These are phyloP conservation scores for Coprinellus aureogranulatus DNA, from an alignment of 768 basidiomycete species.

Conservation along the genomic window DNA sequence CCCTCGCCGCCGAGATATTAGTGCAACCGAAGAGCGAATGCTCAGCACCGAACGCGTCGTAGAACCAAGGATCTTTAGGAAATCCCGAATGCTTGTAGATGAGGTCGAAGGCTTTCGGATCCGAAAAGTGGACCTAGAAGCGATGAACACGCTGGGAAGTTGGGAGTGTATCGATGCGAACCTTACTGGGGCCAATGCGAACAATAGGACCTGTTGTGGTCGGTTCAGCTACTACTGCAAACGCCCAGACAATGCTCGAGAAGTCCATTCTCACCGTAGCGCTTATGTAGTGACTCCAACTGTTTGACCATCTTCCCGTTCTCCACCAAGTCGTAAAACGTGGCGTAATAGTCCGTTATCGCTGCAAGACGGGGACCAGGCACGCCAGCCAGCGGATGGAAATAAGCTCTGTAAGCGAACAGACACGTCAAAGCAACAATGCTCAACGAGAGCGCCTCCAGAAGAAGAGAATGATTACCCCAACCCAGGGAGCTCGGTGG, in stretches of 20 bases:
- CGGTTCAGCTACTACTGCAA: background rate
- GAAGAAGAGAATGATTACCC: too few species aligned
- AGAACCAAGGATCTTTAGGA: slow-evolving; percentile 27
- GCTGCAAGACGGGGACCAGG: slow-evolving; percentile 32
- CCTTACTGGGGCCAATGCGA: slow-evolving; percentile 36
- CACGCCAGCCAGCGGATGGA: slow-evolving; percentile 24
- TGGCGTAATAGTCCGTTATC: slow-evolving; percentile 20
- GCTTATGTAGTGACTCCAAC: slow-evolving; percentile 22
- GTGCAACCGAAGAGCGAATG: slow-evolving; percentile 25
- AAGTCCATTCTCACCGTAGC: slow-evolving; percentile 17
- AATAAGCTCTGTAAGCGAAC: slow-evolving; percentile 7
- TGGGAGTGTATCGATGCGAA: slow-evolving; percentile 7
- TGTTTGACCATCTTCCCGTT: slow-evolving; percentile 26
- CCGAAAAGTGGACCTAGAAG: slow-evolving; percentile 37
- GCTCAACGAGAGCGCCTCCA: too few species aligned
- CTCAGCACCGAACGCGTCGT: slow-evolving; percentile 18
- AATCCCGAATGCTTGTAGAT: slow-evolving; percentile 29
- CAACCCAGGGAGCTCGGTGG: too few species aligned
- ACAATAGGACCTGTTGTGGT: slow-evolving; percentile 40
- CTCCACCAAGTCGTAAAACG: slow-evolving; percentile 25
- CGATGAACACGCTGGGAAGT: background rate
- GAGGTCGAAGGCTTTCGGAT: slow-evolving; percentile 31
- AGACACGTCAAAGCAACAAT: too few species aligned
- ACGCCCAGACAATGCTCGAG: background rate
- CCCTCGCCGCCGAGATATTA: slow-evolving; percentile 24